These are phyloP conservation scores for Neurospora sp. DNA, from an alignment of 495 filamentous ascomycete species.

Conservation along the genomic window DNA sequence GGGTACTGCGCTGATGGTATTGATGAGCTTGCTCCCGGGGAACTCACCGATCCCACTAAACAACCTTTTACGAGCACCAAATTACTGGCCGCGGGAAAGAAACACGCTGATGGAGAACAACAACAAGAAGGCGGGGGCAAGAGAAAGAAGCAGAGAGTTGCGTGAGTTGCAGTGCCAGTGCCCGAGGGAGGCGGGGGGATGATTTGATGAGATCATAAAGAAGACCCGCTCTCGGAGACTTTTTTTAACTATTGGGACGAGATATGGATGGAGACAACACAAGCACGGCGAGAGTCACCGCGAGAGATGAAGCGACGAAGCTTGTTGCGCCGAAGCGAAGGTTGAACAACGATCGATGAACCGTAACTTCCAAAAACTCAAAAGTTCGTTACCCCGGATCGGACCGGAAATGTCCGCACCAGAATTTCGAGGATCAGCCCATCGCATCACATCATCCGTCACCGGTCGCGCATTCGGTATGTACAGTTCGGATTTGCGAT, in stretches of 20 bases:
- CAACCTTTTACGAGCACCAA: not conserved
- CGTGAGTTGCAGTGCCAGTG: not conserved
- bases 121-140: not conserved
- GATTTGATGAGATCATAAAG: not conserved
- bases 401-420: not conserved
- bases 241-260: not conserved
- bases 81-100: not conserved
- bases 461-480: not conserved
- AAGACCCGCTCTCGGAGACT: not conserved
- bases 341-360: not conserved
- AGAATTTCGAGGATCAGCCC: not conserved
- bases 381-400: not conserved
- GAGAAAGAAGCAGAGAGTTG: not conserved
- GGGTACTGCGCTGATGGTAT: conserved; percentile 20
- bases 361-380: not conserved
- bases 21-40: conserved; percentile 4
- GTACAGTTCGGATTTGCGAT: not conserved
- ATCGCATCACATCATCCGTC: not conserved
- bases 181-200: not conserved
- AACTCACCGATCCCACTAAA: not conserved
- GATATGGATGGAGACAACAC: not conserved
- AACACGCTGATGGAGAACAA: not conserved
- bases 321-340: not conserved
- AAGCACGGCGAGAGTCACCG: not conserved
- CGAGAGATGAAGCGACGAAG: not conserved